A percentile compares a stretch with the other conserved stretches of the same genome.
These are phyloP conservation scores for Xylariomycetidae sp. DNA, from an alignment of 2,329 filamentous ascomycete genomes.

Conservation along the genomic window DNA sequence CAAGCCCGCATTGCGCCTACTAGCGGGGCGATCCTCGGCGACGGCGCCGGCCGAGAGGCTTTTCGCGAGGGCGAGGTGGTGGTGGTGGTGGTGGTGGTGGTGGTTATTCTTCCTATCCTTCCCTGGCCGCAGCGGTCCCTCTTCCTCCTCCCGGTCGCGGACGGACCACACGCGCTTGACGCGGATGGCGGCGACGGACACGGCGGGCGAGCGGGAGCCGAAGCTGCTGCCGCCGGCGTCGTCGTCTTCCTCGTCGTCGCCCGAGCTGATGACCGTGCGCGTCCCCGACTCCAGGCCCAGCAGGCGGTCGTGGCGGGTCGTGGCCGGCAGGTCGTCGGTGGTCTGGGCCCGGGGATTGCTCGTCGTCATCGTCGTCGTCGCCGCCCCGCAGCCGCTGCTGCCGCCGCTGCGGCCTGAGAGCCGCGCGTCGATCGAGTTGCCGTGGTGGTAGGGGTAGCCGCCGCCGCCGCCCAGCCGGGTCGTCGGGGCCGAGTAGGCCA, in stretches of 20 bases:
- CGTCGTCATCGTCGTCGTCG: conserved; percentile 6
- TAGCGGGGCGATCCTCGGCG: no score
- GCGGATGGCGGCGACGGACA: conserved; percentile 9
- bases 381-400: background rate
- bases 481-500: no score
- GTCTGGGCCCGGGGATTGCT: background rate
- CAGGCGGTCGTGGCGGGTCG: conserved; percentile 9
- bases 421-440: no score
- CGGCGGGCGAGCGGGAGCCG: no score
- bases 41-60: no score
- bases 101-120: no score
- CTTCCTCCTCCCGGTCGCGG: conserved; percentile 1
- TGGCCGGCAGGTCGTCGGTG: background rate
- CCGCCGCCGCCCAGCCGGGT: no score
- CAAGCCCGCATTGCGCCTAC: no score
- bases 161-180: conserved; percentile 19
- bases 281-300: conserved; percentile 14
- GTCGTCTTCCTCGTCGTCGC: conserved; percentile 12
- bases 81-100: no score
- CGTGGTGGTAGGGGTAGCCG: no score
- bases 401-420: background rate
- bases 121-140: background rate
- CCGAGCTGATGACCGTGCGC: conserved; percentile 15
- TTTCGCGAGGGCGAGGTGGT: no score
- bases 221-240: no score